Base-by-base conservation (phyloP, 371 early-diverging fungal species). In the Circinella umbellata region DNA sequence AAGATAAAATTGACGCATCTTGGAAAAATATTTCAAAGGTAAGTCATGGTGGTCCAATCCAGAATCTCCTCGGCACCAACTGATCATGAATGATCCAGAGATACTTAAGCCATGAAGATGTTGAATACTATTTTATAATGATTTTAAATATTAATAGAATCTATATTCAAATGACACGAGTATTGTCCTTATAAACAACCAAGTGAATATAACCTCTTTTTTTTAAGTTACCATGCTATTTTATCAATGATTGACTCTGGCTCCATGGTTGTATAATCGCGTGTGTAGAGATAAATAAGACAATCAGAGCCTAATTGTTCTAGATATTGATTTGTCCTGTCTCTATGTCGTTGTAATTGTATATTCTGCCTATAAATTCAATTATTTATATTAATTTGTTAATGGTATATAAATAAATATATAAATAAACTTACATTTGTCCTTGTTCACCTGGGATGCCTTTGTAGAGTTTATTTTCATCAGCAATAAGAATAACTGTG, bases 291-390 rank as follows among this genome's bases (percentile, higher is more conserved):
- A 37, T 72, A 72, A 11, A 72, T 61, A 35, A 68, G 72, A 53
- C 53, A 68, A 14, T 27, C 36, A 3, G 10, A 36, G 14, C 59
- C 60, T 35, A 72, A 17, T 15, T 37, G 15, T 46, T 67, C 55
- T 7, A 72, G 15, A 36, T 34, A 49, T 18, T 35, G 94, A 94
- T 92, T 83, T 92, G 99, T 70, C 90, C 89, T 81, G 91, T 87
- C 34, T 99, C 99, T 17, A 81, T 90, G 73, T 91, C 91, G 83
- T 89, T 96, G 36, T 90, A 92, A 10, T 83, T 98, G 68, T 90
- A 93, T 66, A 91, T 96, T 69, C 68, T 94, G 64, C 98, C 95
- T 78, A 94, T 93, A 77, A 95, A 91, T 81, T 59, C 20, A n/a
- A n/a, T n/a, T n/a, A n/a, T n/a, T n/a, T n/a, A n/a, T n/a, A n/a